A percentile compares a stretch with the other conserved stretches of the same genome.
Evolutionary conservation across 495 filamentous ascomycete species (phyloP).

Genomic region (Penicillium argentinense): DNA sequence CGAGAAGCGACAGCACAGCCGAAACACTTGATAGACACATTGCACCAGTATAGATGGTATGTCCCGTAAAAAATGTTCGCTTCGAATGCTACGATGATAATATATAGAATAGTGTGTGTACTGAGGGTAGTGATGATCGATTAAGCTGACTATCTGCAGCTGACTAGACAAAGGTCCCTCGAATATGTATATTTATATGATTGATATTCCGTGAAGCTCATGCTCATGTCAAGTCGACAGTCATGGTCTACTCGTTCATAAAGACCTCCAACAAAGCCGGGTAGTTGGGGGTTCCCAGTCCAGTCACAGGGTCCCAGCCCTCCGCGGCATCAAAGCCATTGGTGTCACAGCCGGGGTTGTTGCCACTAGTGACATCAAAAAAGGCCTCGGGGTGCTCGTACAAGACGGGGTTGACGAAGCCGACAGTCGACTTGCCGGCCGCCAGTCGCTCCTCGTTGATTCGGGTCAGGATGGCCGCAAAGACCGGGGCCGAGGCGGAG

Average conservation of each 20-base stretch:
- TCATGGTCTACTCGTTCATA: constrained; percentile 32
- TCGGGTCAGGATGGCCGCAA: constrained; percentile 56
- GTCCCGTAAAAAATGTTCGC: too few relatives aligned
- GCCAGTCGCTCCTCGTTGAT: constrained; percentile 63
- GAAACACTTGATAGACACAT: too few relatives aligned
- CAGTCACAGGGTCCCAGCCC: constrained; percentile 67
- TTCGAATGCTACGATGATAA: too few relatives aligned
- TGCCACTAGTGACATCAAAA: constrained; percentile 61
- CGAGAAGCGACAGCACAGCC: too few relatives aligned
- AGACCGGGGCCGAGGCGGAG: constrained; percentile 57
- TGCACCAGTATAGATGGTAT: too few relatives aligned
- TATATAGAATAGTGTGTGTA: too few relatives aligned
- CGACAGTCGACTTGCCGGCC: constrained; percentile 54
- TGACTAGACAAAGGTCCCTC: too few relatives aligned
- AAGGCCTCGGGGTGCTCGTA: constrained; percentile 61
- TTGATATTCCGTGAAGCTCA: too few relatives aligned
- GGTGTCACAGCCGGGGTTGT: constrained; percentile 58
- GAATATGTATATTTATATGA: too few relatives aligned
- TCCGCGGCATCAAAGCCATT: constrained; percentile 51
- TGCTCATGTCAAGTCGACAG: too few relatives aligned
- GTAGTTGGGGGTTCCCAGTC: constrained; percentile 58
- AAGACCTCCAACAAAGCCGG: constrained; percentile 49
- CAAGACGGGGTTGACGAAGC: constrained; percentile 61
- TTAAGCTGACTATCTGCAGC: too few relatives aligned
- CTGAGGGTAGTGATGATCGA: too few relatives aligned